A percentile compares a stretch with the other conserved stretches of the same genome.
Conservation (phyloP, 2,329 filamentous ascomycete genomes). For the Teratosphaeria viscida region DNA sequence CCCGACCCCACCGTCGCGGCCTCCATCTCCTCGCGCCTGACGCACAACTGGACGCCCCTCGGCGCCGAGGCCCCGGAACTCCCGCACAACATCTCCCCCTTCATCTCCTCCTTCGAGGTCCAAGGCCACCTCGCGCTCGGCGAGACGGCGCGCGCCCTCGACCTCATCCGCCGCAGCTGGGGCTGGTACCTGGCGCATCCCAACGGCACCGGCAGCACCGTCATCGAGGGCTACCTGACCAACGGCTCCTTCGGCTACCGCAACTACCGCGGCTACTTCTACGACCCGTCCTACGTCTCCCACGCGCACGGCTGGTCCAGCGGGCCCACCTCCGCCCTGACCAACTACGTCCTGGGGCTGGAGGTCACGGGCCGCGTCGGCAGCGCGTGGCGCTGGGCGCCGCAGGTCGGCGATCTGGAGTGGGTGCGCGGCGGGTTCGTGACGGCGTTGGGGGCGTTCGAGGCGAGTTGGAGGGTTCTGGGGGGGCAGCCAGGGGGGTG, state of each 20-base stretch:
- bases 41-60: slow-evolving; percentile 33
- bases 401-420: slow-evolving; percentile 35
- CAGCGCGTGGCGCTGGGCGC: slow-evolving; percentile 32
- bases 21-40: slow-evolving; percentile 29
- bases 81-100: slow-evolving; percentile 31
- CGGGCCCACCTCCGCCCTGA: slow-evolving; percentile 34
- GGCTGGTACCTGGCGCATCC: slow-evolving; percentile 31
- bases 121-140: slow-evolving; percentile 33
- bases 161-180: slow-evolving; percentile 33
- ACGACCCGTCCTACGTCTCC: slow-evolving; percentile 19
- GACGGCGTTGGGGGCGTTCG: slow-evolving; percentile 35
- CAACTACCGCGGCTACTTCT: slow-evolving; percentile 16
- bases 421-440: slow-evolving; percentile 36
- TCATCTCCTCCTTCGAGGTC: slow-evolving; percentile 34
- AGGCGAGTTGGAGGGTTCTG: slow-evolving; percentile 25
- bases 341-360: slow-evolving; percentile 37
- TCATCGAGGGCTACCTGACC: slow-evolving; percentile 33
- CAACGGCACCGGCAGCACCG: slow-evolving; percentile 34
- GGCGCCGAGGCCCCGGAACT: slow-evolving; percentile 38
- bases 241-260: slow-evolving; percentile 45
- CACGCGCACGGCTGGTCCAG: slow-evolving; percentile 24
- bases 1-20: slow-evolving; percentile 22
- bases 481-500: slow-evolving; percentile 3
- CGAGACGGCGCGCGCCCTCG: slow-evolving; percentile 29
- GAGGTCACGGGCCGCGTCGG: slow-evolving; percentile 32